A percentile compares a stretch with the other conserved stretches of the same genome.
Conservation (phyloP, 257 asterid genomes). For the Scutellaria galericulata region DNA sequence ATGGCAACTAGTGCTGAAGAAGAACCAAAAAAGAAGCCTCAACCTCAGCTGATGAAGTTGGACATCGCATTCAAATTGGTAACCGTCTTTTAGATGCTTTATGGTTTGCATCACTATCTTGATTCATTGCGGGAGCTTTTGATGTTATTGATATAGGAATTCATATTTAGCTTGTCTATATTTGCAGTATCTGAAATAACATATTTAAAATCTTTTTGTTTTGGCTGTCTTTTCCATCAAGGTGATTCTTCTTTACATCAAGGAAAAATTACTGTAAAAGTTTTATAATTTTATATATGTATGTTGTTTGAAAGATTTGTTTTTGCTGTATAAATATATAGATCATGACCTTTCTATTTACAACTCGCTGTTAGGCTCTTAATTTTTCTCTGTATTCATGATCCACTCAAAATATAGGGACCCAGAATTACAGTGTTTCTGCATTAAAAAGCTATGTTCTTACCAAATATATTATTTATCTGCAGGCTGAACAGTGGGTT, state of each 20-base stretch:
- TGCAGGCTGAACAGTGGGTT: conserved; percentile 91
- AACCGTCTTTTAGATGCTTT: background rate
- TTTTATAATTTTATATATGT: background rate
- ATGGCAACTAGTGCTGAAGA: conserved; percentile 41
- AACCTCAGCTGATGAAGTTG: conserved; percentile 62
- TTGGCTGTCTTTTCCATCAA: background rate
- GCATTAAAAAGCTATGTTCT: background rate
- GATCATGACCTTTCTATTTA: background rate
- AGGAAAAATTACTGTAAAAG: background rate
- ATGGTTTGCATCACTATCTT: conserved; percentile 6
- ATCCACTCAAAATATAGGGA: background rate
- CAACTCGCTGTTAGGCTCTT: background rate
- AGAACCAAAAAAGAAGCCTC: conserved; percentile 48
- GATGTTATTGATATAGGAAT: background rate
- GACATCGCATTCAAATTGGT: conserved; percentile 73
- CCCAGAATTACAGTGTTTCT: background rate
- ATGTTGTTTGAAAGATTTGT: background rate
- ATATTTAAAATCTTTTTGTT: background rate
- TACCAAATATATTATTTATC: conserved; percentile 24
- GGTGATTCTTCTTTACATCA: background rate
- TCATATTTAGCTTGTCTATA: conserved; percentile 1
- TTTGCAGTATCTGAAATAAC: conserved; percentile 3
- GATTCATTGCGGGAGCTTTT: background rate
- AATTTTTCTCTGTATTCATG: background rate
- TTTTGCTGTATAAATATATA: background rate